Evolutionary conservation across 75 land plant genomes (phyloP), one percentile per base, ranked within the genome.

Genomic region (Ceratopteris richardii): DNA sequence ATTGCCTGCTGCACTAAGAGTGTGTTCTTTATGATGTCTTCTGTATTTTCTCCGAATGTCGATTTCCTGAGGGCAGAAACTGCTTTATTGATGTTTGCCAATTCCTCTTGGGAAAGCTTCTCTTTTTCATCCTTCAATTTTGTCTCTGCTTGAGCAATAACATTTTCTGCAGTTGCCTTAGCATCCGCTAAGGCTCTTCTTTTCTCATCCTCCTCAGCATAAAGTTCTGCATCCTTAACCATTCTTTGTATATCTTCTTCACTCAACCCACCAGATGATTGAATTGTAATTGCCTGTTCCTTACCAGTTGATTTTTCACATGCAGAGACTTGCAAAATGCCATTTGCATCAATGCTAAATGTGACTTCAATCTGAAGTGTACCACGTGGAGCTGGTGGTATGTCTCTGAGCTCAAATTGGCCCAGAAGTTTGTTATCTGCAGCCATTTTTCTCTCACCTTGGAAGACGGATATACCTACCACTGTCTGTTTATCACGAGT

Each of bases 211-310:
- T 61, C 43, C 54, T 61, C 44, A n/a, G 63, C 37, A 25, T 44
- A 61, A 3, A 25, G 44, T 28, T 61, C 63, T 17, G 63, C 63
- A 5, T 61, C 63, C 52, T 61, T 61, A 23, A 61, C 63, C 63
- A 61, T 61, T 24, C 43, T 61, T 27, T 61, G 44, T 4, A 61
- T 61, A 16, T 61, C 63, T 1, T 40, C 39, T 47, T 61, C 63
- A 26, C 57, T 44, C 7, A 61, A 23, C 18, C 63, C 63, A 11
- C 63, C 63, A 43, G 63, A 61, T 7, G 63, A 61, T 43, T 61
- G 63, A 25, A 61, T 61, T 2, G 63, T 61, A 56, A 61, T 61
- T 11, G 63, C 63, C 29, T 61, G 63, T n/a, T 61, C 63, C 54
- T 61, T 61, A 24, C 63, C 63, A 3, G 63, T 61, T 1, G 63